phyloP scores from a whole-genome alignment of 2,329 filamentous ascomycete species.

The Penicillium sp. region DNA sequence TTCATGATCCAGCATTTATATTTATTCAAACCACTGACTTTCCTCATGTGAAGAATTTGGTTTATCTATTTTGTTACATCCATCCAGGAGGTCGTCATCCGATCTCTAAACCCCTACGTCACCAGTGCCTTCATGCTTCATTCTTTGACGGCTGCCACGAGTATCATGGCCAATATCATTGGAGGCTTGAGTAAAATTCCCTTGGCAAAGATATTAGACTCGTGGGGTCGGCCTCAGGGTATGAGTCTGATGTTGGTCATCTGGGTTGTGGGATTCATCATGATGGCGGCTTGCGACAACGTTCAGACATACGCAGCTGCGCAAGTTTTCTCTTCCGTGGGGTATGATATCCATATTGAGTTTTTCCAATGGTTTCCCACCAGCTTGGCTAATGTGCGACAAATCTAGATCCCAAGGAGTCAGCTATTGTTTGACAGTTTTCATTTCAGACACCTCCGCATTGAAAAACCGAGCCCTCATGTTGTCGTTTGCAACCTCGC shows the following conservation, averaged over 20 bases:
- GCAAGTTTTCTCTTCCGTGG: conserved; percentile 61
- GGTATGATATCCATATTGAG: conserved; percentile 44
- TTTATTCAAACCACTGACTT: not conserved
- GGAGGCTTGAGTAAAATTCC: conserved; percentile 12
- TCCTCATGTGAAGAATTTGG: conserved; percentile 7
- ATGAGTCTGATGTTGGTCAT: conserved; percentile 9
- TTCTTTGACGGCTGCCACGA: conserved; percentile 12
- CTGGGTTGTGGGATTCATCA: conserved; percentile 47
- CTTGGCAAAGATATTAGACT: conserved; percentile 20
- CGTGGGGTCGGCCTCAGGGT: conserved; percentile 16
- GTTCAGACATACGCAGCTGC: conserved; percentile 63
- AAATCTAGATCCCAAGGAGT: conserved; percentile 27
- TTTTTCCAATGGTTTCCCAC: not conserved
- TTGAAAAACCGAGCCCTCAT: conserved; percentile 60
- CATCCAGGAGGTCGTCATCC: conserved; percentile 14
- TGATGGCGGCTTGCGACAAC: conserved; percentile 62
- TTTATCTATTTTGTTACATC: conserved; percentile 14
- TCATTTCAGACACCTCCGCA: conserved; percentile 61
- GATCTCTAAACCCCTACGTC: conserved; percentile 14
- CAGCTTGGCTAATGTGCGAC: not conserved
- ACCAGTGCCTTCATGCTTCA: conserved; percentile 14
- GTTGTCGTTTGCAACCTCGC: conserved; percentile 57
- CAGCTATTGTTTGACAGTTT: conserved; percentile 55
- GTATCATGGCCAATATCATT: conserved; percentile 11
- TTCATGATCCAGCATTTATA: not conserved